phyloP scores from a whole-genome alignment of 2,329 filamentous ascomycete genomes.

The Calonectria hongkongensis region DNA sequence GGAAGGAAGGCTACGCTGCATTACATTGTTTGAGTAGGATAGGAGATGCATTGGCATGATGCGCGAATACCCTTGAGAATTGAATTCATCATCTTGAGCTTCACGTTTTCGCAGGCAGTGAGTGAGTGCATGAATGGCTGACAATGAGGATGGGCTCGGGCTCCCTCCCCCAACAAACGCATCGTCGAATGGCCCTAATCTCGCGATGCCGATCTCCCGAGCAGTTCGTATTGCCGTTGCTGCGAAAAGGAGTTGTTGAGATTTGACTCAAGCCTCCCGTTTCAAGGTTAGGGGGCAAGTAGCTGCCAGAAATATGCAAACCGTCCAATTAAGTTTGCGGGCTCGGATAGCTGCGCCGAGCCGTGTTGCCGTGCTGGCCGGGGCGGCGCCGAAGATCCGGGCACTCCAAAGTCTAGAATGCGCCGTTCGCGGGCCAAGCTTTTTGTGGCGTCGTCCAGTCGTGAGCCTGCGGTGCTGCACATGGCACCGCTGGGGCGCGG shows the following conservation, averaged over 20 bases:
- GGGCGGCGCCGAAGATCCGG: slow-evolving; percentile 15
- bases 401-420: slow-evolving; percentile 11
- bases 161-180: slow-evolving; percentile 14
- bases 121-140: not conserved
- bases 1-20: not conserved
- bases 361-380: slow-evolving; percentile 14
- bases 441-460: slow-evolving; percentile 11
- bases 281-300: not conserved
- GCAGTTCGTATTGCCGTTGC: not conserved
- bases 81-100: not conserved
- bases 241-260: slow-evolving; percentile 3
- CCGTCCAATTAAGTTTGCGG: slow-evolving; percentile 9
- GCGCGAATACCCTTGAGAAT: slow-evolving; percentile 11
- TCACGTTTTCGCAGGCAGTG: not conserved
- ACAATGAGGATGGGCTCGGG: not conserved
- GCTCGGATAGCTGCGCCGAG: slow-evolving; percentile 23
- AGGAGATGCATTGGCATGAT: slow-evolving; percentile 5
- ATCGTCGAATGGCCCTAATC: not conserved
- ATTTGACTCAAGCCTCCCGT: slow-evolving; percentile 15
- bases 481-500: not conserved
- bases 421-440: not conserved
- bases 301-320: slow-evolving; percentile 1
- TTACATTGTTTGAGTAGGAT: not conserved
- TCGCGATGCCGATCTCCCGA: slow-evolving; percentile 14
- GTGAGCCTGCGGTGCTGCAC: not conserved